phyloP scores from a whole-genome alignment of 306 rosid genomes.

The Nissolia schottii region DNA sequence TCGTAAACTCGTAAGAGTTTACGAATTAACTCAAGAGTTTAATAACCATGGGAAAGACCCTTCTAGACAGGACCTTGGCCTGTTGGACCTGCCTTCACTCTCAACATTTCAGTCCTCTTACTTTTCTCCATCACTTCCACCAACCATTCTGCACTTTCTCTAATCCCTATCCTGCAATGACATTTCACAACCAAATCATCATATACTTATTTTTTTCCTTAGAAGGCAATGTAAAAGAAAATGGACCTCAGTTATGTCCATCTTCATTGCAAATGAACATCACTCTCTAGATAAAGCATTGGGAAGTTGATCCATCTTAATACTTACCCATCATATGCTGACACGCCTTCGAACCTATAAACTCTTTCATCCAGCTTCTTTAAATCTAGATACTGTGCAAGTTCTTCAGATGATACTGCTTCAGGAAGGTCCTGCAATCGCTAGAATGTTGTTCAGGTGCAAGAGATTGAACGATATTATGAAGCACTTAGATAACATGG shows the following conservation, averaged over 20 bases:
- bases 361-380: constrained; percentile 97
- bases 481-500: background rate
- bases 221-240: too few species aligned
- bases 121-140: constrained; percentile 96
- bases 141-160: constrained; percentile 88
- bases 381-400: constrained; percentile 82
- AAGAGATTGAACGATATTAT: too few species aligned
- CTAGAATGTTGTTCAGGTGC: constrained; percentile 5
- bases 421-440: constrained; percentile 75
- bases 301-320: too few species aligned
- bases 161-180: constrained; percentile 84
- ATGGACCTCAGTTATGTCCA: too few species aligned
- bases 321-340: constrained; percentile 83
- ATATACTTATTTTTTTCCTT: too few species aligned
- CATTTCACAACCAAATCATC: too few species aligned
- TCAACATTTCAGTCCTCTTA: constrained; percentile 90
- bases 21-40: too few species aligned
- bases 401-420: constrained; percentile 78
- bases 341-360: constrained; percentile 89
- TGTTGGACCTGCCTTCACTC: constrained; percentile 66
- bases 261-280: too few species aligned
- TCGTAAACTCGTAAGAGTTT: too few species aligned
- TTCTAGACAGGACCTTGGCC: constrained; percentile 56
- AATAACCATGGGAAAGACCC: too few species aligned
- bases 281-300: too few species aligned